Evolutionary conservation across 345 rosid species (phyloP), one percentile per base, ranked within the genome.

Genomic region (Leavenworthia alabamica): DNA sequence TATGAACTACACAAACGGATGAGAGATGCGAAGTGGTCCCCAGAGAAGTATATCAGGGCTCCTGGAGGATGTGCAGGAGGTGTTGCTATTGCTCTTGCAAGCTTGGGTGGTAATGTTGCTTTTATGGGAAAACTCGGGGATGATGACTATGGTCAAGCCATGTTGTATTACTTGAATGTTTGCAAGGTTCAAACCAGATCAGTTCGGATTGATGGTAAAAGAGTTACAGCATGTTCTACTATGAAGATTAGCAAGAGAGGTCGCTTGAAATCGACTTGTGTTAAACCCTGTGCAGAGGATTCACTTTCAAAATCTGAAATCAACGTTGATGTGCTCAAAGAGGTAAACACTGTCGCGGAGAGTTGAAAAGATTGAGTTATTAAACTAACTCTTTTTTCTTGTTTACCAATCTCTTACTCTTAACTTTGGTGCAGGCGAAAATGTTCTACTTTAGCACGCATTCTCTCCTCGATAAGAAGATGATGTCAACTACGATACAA

Each of bases 61-160:
- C 96, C 98, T 1, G 96, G 96, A 26, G 96, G 98, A 57, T 86
- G 83, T 43, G 82, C 90, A 16, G 95, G 86, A 23, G 77, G 86
- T 70, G 95, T 84, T 40, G 96, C 96, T 3, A 50, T 81, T 70
- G 95, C 95, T 60, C 95, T 91, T 56, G 92, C 95, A 32, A 80
- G 64, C 65, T 70, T 88, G 56, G 96, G 95, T 47, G 96, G 95
- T 73, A 86, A 84, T 56, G 98, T 80, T 79, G 90, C 96, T 51
- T 80, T 91, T 51, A 88, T 91, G 96, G 96, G 96, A 7, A 91
- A 91, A 62, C 83, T 88, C 9, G 98, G 98, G 17, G 84, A 83
- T 61, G 96, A 91, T 70, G 88, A 82, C 13, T 84, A 46, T 59
- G 98, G 96, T 69, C 81, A 82, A 66, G 81, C 91, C 36, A 77